Percentiles rank a stretch among this genome's conserved stretches.
Evolutionary conservation across 2,329 filamentous ascomycete genomes (phyloP).

Genomic region (Xylaria sp.): DNA sequence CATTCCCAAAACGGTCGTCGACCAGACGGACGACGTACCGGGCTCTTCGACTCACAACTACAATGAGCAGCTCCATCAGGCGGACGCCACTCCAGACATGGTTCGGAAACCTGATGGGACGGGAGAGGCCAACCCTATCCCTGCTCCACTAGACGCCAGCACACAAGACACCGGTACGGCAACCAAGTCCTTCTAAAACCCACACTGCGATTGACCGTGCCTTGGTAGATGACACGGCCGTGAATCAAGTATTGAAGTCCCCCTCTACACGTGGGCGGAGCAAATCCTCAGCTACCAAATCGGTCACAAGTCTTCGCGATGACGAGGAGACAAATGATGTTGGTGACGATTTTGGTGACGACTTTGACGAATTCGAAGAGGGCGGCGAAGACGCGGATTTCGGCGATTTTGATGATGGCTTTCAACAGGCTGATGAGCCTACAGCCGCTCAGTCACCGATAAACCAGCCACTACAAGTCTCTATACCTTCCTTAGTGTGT

Average conservation of each 20-base stretch:
- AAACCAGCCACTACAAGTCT: slow-evolving; percentile 51
- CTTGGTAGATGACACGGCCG: slow-evolving; percentile 50
- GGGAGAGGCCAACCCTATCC: slow-evolving; percentile 46
- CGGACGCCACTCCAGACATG: slow-evolving; percentile 66
- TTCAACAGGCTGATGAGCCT: slow-evolving; percentile 66
- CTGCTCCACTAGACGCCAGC: slow-evolving; percentile 46
- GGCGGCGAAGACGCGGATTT: slow-evolving; percentile 67
- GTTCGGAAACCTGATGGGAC: slow-evolving; percentile 57
- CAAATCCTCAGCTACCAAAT: slow-evolving; percentile 47
- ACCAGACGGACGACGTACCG: slow-evolving; percentile 61
- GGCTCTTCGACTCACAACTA: slow-evolving; percentile 58
- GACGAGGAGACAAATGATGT: slow-evolving; percentile 49
- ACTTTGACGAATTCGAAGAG: slow-evolving; percentile 72
- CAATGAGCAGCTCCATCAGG: slow-evolving; percentile 58
- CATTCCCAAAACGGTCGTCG: slow-evolving; percentile 64
- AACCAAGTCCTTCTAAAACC: slow-evolving; percentile 52
- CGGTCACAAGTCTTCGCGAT: slow-evolving; percentile 44
- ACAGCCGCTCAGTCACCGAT: slow-evolving; percentile 47
- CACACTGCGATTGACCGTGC: slow-evolving; percentile 52
- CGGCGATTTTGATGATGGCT: slow-evolving; percentile 79
- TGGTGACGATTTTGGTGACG: slow-evolving; percentile 66
- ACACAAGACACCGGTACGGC: slow-evolving; percentile 52
- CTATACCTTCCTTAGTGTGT: slow-evolving; percentile 58
- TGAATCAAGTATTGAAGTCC: slow-evolving; percentile 46
- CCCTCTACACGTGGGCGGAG: slow-evolving; percentile 45